Evolutionary conservation across 306 rosid species (phyloP), one percentile per base, ranked within the genome.

Genomic region (Begonia loranthoides): DNA sequence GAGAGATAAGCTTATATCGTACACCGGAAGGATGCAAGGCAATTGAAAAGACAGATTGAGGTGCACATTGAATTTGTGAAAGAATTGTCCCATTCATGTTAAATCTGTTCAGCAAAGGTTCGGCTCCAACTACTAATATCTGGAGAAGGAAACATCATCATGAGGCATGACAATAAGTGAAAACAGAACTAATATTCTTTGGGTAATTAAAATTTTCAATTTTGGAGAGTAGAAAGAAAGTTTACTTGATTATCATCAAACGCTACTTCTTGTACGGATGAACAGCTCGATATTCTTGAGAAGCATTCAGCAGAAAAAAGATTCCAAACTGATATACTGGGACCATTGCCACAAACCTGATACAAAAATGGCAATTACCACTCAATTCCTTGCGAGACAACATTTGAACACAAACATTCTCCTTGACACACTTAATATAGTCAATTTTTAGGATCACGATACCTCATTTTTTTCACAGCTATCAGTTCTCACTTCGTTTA

Each of bases 11-110:
- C 57, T 52, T 45, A 61, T 39, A 49, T 57, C 87, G 61, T 79
- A 84, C 97, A 70, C 93, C 93, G 11, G 84, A 76, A 9, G 93
- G 64, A 73, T 84, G 84, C 33, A 84, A 57, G 15, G 93, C 81
- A 73, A 89, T 58, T 36, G 95, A 84, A 59, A 84, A 84, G 5
- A 82, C 79, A 1, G 95, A 84, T 13, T 63, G 76, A 69, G 97
- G 79, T 57, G 84, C 97, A 62, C 93, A 84, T 53, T 80, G 97
- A 69, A 89, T 79, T 65, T 84, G 84, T 48, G 97, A 84, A 55
- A 89, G 93, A 71, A 84, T 66, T 4, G 1, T 69, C 59, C 95
- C 95, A 15, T 82, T 84, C 70, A 89, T 79, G 81, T 82, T 79
- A 62, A 66, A 81, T 50, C 90, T 89, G 58, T 67, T 65, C 10